Base-by-base conservation (phyloP, 2,329 filamentous ascomycete species). In the Botrytis deweyae region DNA sequence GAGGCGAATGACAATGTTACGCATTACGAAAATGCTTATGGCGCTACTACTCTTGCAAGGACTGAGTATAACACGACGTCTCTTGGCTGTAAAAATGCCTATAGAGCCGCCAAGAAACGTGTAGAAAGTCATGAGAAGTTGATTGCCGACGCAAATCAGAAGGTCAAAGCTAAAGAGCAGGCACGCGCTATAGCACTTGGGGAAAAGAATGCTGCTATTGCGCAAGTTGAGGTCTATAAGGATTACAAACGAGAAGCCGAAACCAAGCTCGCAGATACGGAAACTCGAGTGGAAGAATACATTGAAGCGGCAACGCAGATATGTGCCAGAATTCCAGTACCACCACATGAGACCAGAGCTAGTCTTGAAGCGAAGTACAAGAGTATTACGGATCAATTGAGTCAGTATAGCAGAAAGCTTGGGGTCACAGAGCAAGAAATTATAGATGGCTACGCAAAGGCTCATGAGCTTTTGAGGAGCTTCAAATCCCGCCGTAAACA, bases 401-500 rank as follows among this genome's bases (percentile, higher is more conserved):
- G 85, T 29, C 85, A 86, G 75, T 86, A 88, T 72, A 86, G 89
- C 73, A 83, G 84, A 69, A 85, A 86, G 78, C 83, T 90, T 64
- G 92, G 92, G 38, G 90, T 88, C 70, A 86, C 88, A 33, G 89
- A 92, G 70, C 85, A 91, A 75, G 84, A 93, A 78, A 91, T 94
- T 67, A 86, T 87, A 42, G 79, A 82, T 36, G 83, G 82, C 59
- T 86, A 85, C 52, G 78, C 81, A 7, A 81, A 82, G 69, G 82
- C 85, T 5, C 82, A 83, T 75, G 77, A 80, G 36, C 77, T 80
- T 2, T 84, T 84, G 66, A 81, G 86, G 1, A 81, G 84, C 33
- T 85, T 86, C 10, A 82, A 81, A 69, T 82, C 82, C 18, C 82
- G 85, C 64, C 84, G 86, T 76, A 80, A 84, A 70, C 86, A 85